A percentile compares a stretch with the other conserved stretches of the same genome.
Evolutionary conservation across 345 rosid genomes (phyloP).

Genomic region (Eucalyptus camaldulensis): DNA sequence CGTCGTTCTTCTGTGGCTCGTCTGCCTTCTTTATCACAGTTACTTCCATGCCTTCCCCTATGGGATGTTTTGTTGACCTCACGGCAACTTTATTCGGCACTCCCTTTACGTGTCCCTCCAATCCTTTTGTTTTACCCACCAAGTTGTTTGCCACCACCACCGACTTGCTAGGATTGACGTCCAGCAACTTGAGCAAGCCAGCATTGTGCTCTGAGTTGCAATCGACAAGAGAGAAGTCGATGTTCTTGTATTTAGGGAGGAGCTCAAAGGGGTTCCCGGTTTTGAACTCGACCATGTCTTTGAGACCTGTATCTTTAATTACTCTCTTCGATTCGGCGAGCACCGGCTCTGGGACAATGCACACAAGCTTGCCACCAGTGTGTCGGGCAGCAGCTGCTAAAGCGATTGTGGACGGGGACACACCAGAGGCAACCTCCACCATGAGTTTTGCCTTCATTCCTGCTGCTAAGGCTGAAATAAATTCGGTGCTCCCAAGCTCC

Average conservation of each 20-base stretch:
- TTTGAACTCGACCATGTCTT: conserved; percentile 22
- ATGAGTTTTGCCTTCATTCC: conserved; percentile 28
- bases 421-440: conserved; percentile 22
- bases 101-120: conserved; percentile 18
- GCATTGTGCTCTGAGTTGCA: conserved; percentile 18
- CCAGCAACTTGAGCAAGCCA: conserved; percentile 9
- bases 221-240: conserved; percentile 28
- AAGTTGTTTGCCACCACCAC: conserved; percentile 35
- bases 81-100: conserved; percentile 9
- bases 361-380: conserved; percentile 25
- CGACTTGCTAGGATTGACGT: conserved; percentile 17
- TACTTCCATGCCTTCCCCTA: conserved; percentile 36
- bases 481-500: conserved; percentile 31
- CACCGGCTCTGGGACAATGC: conserved; percentile 24
- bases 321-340: conserved; percentile 10
- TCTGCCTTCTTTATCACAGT: conserved; percentile 13
- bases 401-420: conserved; percentile 29
- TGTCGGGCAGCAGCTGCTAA: conserved; percentile 42
- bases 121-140: conserved; percentile 10
- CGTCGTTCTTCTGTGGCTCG: not conserved
- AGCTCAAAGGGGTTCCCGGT: conserved; percentile 26
- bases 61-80: conserved; percentile 25
- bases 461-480: conserved; percentile 45
- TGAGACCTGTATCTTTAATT: conserved; percentile 17
- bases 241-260: conserved; percentile 10